Evolutionary conservation across 2,329 filamentous ascomycete species (phyloP), one percentile per base, ranked within the genome.

Genomic region (Alternaria atra): DNA sequence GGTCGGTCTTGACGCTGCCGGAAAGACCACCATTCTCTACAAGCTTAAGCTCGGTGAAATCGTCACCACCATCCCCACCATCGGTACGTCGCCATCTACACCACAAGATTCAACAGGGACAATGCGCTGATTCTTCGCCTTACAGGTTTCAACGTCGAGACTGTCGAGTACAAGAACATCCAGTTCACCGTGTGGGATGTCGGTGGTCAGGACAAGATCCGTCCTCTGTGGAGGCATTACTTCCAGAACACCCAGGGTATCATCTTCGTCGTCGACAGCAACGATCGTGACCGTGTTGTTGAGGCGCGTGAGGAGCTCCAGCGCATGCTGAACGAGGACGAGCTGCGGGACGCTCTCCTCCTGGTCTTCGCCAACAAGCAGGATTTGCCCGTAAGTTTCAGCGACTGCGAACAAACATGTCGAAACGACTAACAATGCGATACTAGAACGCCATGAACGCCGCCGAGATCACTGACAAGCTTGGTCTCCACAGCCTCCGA

Each of bases 101-200:
- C 44, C 43, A 64, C 52, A 43, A 55, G 13, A 7, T 9, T 9
- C 12, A 46, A 52, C 40, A 35, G 23, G 35, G 44, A 47, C 39
- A 54, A 57, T 52, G 64, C 65, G 70, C 74, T 78, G 65, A 78
- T 69, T 55, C 52, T 23, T 40, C 54, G 55, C 25, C 23, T 8
- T 42, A 51, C 71, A 84, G 83, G 94, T 72, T 98, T 98, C 87
- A 98, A 98, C 87, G 95, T 98, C 81, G 94, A 98, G 86, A 97
- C 93, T 5, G 94, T 98, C 75, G 96, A 94, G 71, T 97, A 97
- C 86, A 97, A 97, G 87, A 98, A 98, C 81, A 94, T 97, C 82
- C 96, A 97, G 83, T 98, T 98, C 86, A 98, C 96, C 76, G 94
- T 98, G 66, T 98, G 94, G 94, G 94, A 98, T 84, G 94, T 98